Evolutionary conservation across 768 basidiomycete species (phyloP).

Genomic region (Lentinus brumalis): DNA sequence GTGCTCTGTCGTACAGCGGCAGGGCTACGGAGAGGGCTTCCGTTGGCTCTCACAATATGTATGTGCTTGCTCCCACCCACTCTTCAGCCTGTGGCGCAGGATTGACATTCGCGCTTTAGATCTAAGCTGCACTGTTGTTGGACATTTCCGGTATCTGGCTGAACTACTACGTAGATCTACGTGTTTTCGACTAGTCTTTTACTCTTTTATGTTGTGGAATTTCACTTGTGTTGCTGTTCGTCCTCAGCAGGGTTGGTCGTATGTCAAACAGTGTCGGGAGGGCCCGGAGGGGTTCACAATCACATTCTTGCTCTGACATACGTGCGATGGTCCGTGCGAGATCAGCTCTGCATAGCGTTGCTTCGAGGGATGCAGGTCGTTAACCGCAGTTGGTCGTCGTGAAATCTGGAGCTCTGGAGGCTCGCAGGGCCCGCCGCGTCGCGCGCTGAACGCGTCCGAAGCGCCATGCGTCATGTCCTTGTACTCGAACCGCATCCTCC

Average conservation of each 20-base stretch:
- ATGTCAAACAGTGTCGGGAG: not conserved
- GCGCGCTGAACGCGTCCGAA: not conserved
- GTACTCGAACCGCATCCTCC: conserved; percentile 11
- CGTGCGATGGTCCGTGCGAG: too few species aligned
- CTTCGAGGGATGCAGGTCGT: too few species aligned
- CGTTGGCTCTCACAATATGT: conserved; percentile 98
- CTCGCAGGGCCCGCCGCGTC: not conserved
- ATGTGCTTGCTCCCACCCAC: conserved; percentile 30
- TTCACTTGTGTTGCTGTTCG: conserved; percentile 12
- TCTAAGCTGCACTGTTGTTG: conserved; percentile 18
- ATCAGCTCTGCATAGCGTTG: too few species aligned
- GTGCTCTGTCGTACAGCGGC: conserved; percentile 99
- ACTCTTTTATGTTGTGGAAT: conserved; percentile 24
- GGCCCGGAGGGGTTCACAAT: not conserved
- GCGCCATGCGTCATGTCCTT: conserved; percentile 15
- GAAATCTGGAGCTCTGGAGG: too few species aligned
- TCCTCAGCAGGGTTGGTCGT: not conserved
- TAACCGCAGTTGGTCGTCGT: too few species aligned
- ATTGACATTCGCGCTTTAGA: conserved; percentile 17
- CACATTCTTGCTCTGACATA: too few species aligned
- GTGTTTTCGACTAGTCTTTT: conserved; percentile 20
- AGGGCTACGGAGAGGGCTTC: conserved; percentile 99
- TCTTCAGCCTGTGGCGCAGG: not conserved
- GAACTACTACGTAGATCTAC: conserved; percentile 22
- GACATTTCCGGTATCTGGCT: conserved; percentile 3